Conservation (phyloP, 331 rosid species). For the Rhamnella rubrinervis region DNA sequence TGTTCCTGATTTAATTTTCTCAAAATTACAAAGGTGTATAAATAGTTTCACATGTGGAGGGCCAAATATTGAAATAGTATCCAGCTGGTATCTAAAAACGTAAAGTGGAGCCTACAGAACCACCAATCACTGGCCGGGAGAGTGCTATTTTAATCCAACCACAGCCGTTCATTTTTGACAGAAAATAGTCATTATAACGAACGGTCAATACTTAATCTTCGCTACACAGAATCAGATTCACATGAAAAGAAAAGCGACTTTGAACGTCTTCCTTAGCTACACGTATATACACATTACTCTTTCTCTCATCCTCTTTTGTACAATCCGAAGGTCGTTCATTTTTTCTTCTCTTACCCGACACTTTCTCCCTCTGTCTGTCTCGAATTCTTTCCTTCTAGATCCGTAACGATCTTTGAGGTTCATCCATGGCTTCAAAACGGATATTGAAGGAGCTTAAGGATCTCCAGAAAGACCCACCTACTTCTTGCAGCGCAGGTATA, state of each 20-base stretch:
- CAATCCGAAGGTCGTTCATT: not conserved
- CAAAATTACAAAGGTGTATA: too few relatives aligned
- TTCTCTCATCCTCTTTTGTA: slow-evolving; percentile 8
- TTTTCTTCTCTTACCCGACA: not conserved
- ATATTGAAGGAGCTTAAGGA: slow-evolving; percentile 84
- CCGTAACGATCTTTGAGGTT: slow-evolving; percentile 31
- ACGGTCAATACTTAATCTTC: slow-evolving; percentile 11
- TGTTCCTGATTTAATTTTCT: too few relatives aligned
- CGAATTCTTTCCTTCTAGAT: slow-evolving; percentile 28
- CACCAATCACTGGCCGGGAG: not conserved
- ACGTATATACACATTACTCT: not conserved
- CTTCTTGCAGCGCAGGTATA: slow-evolving; percentile 80
- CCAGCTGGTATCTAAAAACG: not conserved
- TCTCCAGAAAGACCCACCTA: slow-evolving; percentile 81
- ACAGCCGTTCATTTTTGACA: slow-evolving; percentile 8
- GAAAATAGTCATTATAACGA: not conserved
- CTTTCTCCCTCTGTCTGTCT: slow-evolving; percentile 10
- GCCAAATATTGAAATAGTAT: not conserved
- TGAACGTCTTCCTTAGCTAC: slow-evolving; percentile 4
- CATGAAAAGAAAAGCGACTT: slow-evolving; percentile 19
- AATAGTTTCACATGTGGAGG: too few relatives aligned
- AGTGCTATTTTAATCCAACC: not conserved
- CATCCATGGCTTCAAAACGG: slow-evolving; percentile 78
- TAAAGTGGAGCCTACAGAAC: slow-evolving; percentile 6
- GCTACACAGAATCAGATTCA: slow-evolving; percentile 13